Evolutionary conservation across 2,329 filamentous ascomycete genomes (phyloP), one percentile per base, ranked within the genome.

Genomic region (Achaetomium macrosporum): DNA sequence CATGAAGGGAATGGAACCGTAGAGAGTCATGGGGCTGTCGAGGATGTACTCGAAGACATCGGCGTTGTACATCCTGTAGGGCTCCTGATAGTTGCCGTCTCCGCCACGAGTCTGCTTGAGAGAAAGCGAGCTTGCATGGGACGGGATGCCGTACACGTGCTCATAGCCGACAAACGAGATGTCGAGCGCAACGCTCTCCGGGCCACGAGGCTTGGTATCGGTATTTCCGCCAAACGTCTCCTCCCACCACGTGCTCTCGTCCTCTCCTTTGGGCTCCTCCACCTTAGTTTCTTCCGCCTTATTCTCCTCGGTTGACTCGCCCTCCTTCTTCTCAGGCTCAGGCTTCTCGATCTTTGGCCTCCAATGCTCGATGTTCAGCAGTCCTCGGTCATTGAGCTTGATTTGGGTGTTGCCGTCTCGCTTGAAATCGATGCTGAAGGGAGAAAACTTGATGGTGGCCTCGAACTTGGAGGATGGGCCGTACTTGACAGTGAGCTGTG

Each of bases 21-120:
- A 99, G 1, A 99, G 78, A 0, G 93, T 97, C 93, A 99, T 99
- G 0, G 93, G 91, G 69, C 90, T 97, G 70, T 97, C 88, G 63
- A 96, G 80, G 63, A 96, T 85, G 69, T 99, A 99, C 72, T 99
- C 93, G 63, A 99, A 99, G 11, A 99, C 93, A 68, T 99, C 93
- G 31, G 89, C 81, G 69, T 99, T 99, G 75, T 96, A 96, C 69
- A 99, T 72, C 36, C 93, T 83, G 73, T 99, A 99, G 0, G 93
- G 93, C 57, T 99, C 89, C 10, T 79, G 76, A 69, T 93, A 90
- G 63, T 90, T 88, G 56, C 88, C 90, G 17, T 90, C 82, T 20
- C 90, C 90, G 48, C 92, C 93, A 50, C 90, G 85, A 12, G 93
- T 99, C 68, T 95, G 84, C 71, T 88, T 93, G 61, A 99, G 73